phyloP scores from a whole-genome alignment of 1,284 basidiomycete genomes.

The Sanghuangporus baumii region DNA sequence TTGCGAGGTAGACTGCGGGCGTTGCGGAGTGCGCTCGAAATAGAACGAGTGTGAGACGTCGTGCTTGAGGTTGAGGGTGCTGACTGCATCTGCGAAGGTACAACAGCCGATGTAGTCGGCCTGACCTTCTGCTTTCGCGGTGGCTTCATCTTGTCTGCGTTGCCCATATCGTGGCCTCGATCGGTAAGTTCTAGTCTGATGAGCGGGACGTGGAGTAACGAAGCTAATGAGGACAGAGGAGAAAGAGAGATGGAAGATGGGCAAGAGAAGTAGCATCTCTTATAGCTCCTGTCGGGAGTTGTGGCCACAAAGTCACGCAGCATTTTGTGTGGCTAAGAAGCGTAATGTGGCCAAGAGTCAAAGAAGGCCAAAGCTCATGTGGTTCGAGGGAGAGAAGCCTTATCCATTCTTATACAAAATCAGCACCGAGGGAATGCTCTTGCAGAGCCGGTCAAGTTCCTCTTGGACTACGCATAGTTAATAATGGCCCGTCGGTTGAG shows the following conservation, averaged over 20 bases:
- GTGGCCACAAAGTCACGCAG: background rate
- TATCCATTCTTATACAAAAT: background rate
- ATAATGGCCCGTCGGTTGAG: background rate
- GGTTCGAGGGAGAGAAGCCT: background rate
- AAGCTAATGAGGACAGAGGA: background rate
- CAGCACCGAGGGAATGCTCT: background rate
- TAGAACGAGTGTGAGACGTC: background rate
- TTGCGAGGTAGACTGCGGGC: conserved; percentile 4
- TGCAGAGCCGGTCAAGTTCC: background rate
- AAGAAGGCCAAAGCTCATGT: background rate
- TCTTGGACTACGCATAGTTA: background rate
- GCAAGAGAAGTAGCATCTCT: background rate
- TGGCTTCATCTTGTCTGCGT: background rate
- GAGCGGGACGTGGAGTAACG: background rate
- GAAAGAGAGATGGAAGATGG: background rate
- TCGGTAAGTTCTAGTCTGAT: background rate
- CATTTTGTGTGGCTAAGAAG: background rate
- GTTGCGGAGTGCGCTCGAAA: background rate
- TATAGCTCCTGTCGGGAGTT: background rate
- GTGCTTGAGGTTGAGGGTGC: background rate
- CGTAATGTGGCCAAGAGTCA: background rate
- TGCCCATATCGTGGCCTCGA: background rate
- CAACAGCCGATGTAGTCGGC: background rate
- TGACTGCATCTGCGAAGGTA: background rate
- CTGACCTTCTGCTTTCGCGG: background rate